Conservation (phyloP, 495 filamentous ascomycete species). For the Podospora sp. region DNA sequence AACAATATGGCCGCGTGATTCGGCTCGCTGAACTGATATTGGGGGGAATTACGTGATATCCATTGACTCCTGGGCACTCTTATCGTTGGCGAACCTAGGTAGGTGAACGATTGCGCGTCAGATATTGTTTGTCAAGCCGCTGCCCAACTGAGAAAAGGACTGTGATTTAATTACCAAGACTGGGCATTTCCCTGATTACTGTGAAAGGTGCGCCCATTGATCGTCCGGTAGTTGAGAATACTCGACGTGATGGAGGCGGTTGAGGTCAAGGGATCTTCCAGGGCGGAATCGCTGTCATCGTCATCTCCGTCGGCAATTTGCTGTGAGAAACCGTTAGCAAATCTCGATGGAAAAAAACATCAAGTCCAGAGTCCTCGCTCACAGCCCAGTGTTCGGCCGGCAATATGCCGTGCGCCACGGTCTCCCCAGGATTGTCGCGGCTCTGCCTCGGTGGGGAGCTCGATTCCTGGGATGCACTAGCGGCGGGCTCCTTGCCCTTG, state of each 20-base stretch:
- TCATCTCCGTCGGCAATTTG: neutral
- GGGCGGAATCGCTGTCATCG: neutral
- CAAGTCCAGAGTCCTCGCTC: too few relatives aligned
- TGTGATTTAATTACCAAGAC: slow-evolving; percentile 31
- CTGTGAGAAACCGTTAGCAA: neutral
- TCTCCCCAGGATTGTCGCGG: too few relatives aligned
- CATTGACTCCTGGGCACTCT: slow-evolving; percentile 39
- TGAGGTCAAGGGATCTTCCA: slow-evolving; percentile 14
- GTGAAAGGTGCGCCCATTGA: slow-evolving; percentile 46
- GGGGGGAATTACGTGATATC: slow-evolving; percentile 43
- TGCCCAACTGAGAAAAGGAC: neutral
- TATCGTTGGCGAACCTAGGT: slow-evolving; percentile 44
- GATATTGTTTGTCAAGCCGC: neutral
- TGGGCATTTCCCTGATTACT: slow-evolving; percentile 32
- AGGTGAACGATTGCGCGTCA: neutral
- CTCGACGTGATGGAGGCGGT: slow-evolving; percentile 50
- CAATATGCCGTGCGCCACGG: neutral
- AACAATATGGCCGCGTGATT: neutral
- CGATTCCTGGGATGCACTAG: too few relatives aligned
- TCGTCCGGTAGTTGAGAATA: slow-evolving; percentile 47
- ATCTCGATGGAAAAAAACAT: neutral
- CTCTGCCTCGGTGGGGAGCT: too few relatives aligned
- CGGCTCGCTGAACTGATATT: neutral
- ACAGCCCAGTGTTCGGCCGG: slow-evolving; percentile 8
- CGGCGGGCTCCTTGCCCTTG: too few relatives aligned